phyloP scores from a whole-genome alignment of 768 basidiomycete genomes.

The Mycena haematopus region DNA sequence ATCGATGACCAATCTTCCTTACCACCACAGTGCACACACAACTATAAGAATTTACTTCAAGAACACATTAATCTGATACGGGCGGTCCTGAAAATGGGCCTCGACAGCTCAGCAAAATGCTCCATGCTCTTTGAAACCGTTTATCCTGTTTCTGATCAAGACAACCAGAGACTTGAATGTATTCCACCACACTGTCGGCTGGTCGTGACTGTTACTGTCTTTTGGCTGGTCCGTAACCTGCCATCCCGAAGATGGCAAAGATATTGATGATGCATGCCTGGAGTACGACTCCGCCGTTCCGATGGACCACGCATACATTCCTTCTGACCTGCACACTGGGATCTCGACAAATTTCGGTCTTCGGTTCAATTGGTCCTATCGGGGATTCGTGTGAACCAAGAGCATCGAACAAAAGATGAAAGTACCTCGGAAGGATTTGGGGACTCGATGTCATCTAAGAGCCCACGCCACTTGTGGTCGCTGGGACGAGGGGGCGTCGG shows the following conservation, averaged over 20 bases:
- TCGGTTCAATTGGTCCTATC: not conserved
- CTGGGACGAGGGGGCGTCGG: constrained; percentile 27
- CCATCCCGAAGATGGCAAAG: constrained; percentile 19
- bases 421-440: constrained; percentile 5
- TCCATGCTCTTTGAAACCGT: constrained; percentile 6
- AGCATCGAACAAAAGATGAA: not conserved
- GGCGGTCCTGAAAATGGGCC: not conserved
- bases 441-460: not conserved
- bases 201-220: not conserved
- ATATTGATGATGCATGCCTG: constrained; percentile 8
- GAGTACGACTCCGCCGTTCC: constrained; percentile 1
- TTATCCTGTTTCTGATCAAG: constrained; percentile 17
- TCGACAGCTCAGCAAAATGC: constrained; percentile 10
- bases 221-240: not conserved
- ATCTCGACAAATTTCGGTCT: not conserved
- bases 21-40: not conserved
- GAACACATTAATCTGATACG: not conserved
- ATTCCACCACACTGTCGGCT: constrained; percentile 20
- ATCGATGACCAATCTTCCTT: no score
- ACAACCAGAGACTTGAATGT: constrained; percentile 19
- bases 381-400: not conserved
- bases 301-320: constrained; percentile 3
- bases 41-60: not conserved
- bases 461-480: constrained; percentile 5
- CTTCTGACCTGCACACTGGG: not conserved